Base-by-base conservation (phyloP, 805 yeast genomes). In the Candida nanaspora region DNA sequence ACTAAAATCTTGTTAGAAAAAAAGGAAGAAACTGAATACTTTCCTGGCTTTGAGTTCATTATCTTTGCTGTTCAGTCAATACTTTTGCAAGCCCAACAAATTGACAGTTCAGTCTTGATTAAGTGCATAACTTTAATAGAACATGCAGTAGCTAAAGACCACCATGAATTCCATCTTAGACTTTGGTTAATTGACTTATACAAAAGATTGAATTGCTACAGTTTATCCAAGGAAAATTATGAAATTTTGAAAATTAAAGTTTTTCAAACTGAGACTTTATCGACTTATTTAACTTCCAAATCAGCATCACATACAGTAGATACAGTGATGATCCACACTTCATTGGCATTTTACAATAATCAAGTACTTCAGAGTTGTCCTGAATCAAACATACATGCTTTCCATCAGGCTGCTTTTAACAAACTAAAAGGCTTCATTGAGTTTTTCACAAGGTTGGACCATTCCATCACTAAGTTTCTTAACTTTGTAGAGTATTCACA, bases 171-270 rank as follows among this genome's bases (percentile, higher is more conserved):
- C 54, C 80, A 78, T 50, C 63, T 85, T 18, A 70, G 79, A 40
- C 59, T 86, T 8, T 85, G 93, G 89, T 63, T 88, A 28, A 69
- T 84, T 37, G 69, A 76, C 25, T 54, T 86, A 3, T 85, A 83
- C 57, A 66, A 74, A 14, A 53, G 69, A 16, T 52, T 86, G 8
- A 87, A 87, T 37, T 65, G 78, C 9, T 66, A 67, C 26, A 55
- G 71, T 2, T 57, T 66, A 33, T 81, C 89, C 0, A 49, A 58
- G 27, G 54, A 57, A 7, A 74, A 78, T 35, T 87, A 73, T 56
- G 58, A 69, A 14, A 53, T 66, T 1, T 59, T 89, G 39, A 75
- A 78, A 29, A 74, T 87, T 49, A 86, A 83, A 53, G 79, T 81
- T 62, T 60, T 88, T 8, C 98, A 91, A 59, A 66, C 71, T 38